phyloP scores from a whole-genome alignment of 768 basidiomycete species.

The Leccinum obscurum region DNA sequence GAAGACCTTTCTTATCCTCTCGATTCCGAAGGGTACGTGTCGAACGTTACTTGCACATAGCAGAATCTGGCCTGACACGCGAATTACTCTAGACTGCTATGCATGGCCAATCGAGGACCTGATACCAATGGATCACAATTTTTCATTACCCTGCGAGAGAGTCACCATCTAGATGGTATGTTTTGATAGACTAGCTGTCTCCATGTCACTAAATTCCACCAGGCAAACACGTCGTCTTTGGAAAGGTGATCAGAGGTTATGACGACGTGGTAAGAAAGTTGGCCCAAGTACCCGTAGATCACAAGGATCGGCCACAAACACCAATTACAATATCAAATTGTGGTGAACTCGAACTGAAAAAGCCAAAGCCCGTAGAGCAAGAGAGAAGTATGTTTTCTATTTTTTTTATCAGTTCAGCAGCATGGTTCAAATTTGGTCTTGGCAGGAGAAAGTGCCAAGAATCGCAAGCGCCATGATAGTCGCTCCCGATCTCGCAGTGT shows the following conservation, averaged over 20 bases:
- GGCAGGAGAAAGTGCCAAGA: slow-evolving; percentile 10
- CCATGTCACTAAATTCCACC: slow-evolving; percentile 2
- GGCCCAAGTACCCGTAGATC: slow-evolving; percentile 65
- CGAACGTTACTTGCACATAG: background rate
- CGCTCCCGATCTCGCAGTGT: slow-evolving; percentile 31
- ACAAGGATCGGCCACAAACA: slow-evolving; percentile 67
- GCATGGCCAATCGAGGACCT: slow-evolving; percentile 88
- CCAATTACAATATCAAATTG: slow-evolving; percentile 74
- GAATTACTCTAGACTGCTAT: slow-evolving; percentile 54
- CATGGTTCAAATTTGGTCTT: background rate
- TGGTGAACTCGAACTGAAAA: slow-evolving; percentile 80
- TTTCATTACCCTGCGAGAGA: slow-evolving; percentile 77
- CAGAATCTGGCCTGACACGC: background rate
- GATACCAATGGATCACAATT: slow-evolving; percentile 88
- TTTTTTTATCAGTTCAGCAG: background rate
- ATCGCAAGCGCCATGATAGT: slow-evolving; percentile 23
- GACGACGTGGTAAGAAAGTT: slow-evolving; percentile 60
- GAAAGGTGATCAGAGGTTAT: slow-evolving; percentile 58
- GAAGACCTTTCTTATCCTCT: slow-evolving; percentile 68
- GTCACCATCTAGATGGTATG: slow-evolving; percentile 73
- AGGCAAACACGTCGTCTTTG: slow-evolving; percentile 65
- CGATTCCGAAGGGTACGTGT: slow-evolving; percentile 60
- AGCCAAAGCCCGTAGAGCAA: slow-evolving; percentile 11
- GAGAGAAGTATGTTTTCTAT: slow-evolving; percentile 13
- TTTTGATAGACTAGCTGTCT: background rate